Percentiles rank a stretch among this genome's conserved stretches.
Evolutionary conservation across 2,329 filamentous ascomycete genomes (phyloP).

Genomic region (Fusarium nodosum): DNA sequence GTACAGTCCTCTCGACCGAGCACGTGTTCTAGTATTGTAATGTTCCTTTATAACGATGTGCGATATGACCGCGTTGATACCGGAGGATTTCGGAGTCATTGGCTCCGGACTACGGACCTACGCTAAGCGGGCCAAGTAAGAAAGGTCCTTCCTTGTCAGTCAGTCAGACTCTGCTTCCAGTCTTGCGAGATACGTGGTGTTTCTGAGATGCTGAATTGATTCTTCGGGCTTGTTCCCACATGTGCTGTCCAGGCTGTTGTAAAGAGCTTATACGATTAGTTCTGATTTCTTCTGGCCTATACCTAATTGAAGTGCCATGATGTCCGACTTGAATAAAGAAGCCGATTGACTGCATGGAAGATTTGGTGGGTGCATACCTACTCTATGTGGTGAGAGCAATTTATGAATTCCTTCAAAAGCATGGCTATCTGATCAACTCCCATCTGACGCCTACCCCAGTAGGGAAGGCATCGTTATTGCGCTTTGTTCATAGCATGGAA

Average conservation of each 20-base stretch:
- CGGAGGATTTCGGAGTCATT: constrained; percentile 33
- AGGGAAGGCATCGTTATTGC: no score
- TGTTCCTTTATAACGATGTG: constrained; percentile 9
- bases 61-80: constrained; percentile 1
- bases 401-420: not conserved
- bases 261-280: not conserved
- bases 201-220: not conserved
- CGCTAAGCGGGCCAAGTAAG: constrained; percentile 1
- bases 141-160: constrained; percentile 6
- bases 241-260: not conserved
- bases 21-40: constrained; percentile 33
- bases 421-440: not conserved
- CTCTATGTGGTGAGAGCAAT: not conserved
- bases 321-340: not conserved
- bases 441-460: not conserved
- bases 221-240: not conserved
- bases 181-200: not conserved
- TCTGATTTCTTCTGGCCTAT: not conserved
- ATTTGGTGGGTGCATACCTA: not conserved
- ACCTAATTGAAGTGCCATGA: not conserved
- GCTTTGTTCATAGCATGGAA: not conserved
- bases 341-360: not conserved
- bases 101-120: not conserved
- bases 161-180: not conserved
- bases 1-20: constrained; percentile 4